phyloP scores from a whole-genome alignment of 352 stramenopile genomes.

The Aphanomyces astaci region DNA sequence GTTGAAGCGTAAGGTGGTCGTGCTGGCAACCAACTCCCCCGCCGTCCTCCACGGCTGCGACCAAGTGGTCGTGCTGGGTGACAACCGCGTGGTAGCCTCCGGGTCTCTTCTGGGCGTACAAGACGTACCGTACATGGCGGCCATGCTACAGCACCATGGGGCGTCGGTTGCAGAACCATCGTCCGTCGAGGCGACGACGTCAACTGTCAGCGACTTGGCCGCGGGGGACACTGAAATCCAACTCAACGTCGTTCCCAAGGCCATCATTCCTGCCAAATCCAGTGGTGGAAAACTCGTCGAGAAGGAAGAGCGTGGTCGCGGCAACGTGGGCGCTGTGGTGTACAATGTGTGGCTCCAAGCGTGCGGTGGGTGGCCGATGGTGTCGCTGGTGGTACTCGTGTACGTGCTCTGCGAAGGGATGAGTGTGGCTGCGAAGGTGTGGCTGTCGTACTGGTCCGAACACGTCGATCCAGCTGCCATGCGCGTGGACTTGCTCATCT shows the following conservation, averaged over 20 bases:
- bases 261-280: too few species aligned
- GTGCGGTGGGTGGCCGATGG: constrained; percentile 3
- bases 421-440: constrained; percentile 27
- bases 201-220: too few species aligned
- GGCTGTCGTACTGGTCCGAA: constrained; percentile 69
- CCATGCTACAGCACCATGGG: neutral
- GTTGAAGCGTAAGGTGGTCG: constrained; percentile 19
- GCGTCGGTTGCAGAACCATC: neutral
- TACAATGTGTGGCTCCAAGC: constrained; percentile 7
- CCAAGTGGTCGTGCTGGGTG: constrained; percentile 48
- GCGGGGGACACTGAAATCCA: too few species aligned
- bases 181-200: neutral
- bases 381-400: neutral
- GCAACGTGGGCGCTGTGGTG: neutral
- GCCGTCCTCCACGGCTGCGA: constrained; percentile 46
- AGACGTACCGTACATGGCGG: neutral
- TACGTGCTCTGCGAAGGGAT: neutral
- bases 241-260: too few species aligned
- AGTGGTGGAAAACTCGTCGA: neutral
- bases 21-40: constrained; percentile 28
- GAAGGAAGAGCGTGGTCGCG: constrained; percentile 1
- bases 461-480: constrained; percentile 27
- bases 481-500: constrained; percentile 32
- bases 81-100: constrained; percentile 28
- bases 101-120: neutral